Evolutionary conservation across 306 rosid species (phyloP).

Genomic region (Adenanthera pavonina): DNA sequence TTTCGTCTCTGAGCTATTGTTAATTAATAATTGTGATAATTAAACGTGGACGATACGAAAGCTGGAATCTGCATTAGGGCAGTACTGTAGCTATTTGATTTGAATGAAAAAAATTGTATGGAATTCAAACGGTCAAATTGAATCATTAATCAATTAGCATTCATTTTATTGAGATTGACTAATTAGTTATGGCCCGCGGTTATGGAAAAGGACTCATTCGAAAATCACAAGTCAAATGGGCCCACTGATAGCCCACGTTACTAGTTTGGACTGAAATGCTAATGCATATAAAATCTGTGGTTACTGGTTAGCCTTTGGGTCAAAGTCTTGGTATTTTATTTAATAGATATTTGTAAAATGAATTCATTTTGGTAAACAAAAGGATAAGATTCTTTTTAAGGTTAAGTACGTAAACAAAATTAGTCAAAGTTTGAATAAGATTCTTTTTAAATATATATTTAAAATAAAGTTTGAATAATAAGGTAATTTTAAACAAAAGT

Average conservation of each 20-base stretch:
- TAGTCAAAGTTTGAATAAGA: too few relatives aligned
- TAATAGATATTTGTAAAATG: neutral
- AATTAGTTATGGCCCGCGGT: neutral
- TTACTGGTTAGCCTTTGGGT: neutral
- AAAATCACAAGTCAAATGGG: neutral
- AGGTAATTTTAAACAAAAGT: too few relatives aligned
- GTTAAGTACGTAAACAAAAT: too few relatives aligned
- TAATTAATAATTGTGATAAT: neutral
- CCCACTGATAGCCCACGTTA: neutral
- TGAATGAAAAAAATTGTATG: neutral
- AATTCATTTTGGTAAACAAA: neutral
- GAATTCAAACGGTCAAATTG: neutral
- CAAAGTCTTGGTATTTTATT: neutral
- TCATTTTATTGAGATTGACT: neutral
- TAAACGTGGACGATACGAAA: neutral
- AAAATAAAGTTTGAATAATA: too few relatives aligned
- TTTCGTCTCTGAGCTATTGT: neutral
- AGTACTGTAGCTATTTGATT: neutral
- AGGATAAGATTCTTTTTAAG: neutral
- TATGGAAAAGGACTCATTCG: neutral
- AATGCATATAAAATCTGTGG: neutral
- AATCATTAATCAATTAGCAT: neutral
- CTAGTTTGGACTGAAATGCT: neutral
- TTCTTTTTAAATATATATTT: too few relatives aligned
- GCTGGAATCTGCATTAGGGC: neutral